Conservation (phyloP, 495 filamentous ascomycete species). For the Parmelia sp. region DNA sequence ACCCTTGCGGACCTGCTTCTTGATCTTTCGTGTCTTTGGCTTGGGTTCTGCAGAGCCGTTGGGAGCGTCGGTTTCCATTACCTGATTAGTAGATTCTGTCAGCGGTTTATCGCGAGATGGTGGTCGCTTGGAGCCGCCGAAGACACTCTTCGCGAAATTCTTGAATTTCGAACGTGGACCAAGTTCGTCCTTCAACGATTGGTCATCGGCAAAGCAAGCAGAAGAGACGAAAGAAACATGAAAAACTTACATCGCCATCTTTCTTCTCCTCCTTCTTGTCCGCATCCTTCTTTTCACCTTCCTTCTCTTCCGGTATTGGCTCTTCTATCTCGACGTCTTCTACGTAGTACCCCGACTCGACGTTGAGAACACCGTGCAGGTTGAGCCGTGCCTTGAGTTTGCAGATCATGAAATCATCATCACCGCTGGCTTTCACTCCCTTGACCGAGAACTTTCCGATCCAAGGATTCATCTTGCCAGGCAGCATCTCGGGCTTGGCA, state of each 20-base stretch:
- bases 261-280: slow-evolving; percentile 51
- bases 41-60: slow-evolving; percentile 63
- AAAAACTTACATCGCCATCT: slow-evolving; percentile 64
- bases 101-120: slow-evolving; percentile 25
- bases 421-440: slow-evolving; percentile 74
- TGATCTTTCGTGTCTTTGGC: slow-evolving; percentile 94
- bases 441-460: slow-evolving; percentile 95
- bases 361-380: slow-evolving; percentile 91
- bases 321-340: slow-evolving; percentile 98
- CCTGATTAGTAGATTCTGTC: slow-evolving; percentile 45
- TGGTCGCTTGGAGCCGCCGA: slow-evolving; percentile 22
- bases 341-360: slow-evolving; percentile 95
- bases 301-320: slow-evolving; percentile 59
- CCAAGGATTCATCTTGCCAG: slow-evolving; percentile 87
- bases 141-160: slow-evolving; percentile 24
- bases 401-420: slow-evolving; percentile 98
- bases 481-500: slow-evolving; percentile 77
- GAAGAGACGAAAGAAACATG: slow-evolving; percentile 1
- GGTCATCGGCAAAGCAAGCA: slow-evolving; percentile 14
- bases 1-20: slow-evolving; percentile 99
- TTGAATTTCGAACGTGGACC: slow-evolving; percentile 23
- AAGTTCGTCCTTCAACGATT: slow-evolving; percentile 14
- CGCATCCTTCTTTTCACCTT: slow-evolving; percentile 37
- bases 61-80: slow-evolving; percentile 78
- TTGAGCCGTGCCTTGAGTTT: slow-evolving; percentile 98